Evolutionary conservation across 2,329 filamentous ascomycete species (phyloP), one percentile per base, ranked within the genome.

Genomic region (Dendrostoma leiphaemia): DNA sequence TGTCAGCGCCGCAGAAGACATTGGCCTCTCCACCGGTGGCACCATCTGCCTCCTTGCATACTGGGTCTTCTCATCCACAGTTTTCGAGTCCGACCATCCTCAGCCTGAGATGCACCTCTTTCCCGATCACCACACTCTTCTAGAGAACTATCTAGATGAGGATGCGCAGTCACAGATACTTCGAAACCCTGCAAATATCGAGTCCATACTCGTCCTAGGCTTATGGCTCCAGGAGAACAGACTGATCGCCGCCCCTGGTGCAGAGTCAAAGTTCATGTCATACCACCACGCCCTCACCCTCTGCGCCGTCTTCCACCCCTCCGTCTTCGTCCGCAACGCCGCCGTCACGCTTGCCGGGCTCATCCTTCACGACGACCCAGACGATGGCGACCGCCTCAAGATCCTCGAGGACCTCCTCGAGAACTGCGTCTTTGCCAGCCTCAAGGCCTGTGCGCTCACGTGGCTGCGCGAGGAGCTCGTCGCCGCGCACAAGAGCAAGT

Each of bases 401-500:
- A 87, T 88, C 59, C 74, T 88, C 8, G 80, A 84, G 49, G 84
- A 88, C 62, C 74, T 86, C 12, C 69, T 88, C 12, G 83, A 86
- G 67, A 84, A 86, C 64, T 86, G 84, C 72, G 77, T 82, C 60
- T 86, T 84, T 61, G 75, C 82, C 2, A 75, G 79, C 1, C 72
- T 88, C 34, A 85, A 85, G 64, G 84, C 81, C 8, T 83, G 81
- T 38, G 84, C 83, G 0, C 76, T 87, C 4, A 76, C 76, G 4
- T 88, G 84, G 84, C 68, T 86, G 31, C 79, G 82, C 51, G 84
- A 86, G 61, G 84, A 87, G 64, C 70, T 86, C 15, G 73, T 85
- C 8, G 66, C 73, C 4, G 77, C 80, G 3, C 68, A 61, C 24
- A 57, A 54, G 31, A 37, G 43, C 2, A 17, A 35, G 8, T 21